These are phyloP conservation scores for Haplosporangium sp. DNA, from an alignment of 371 early-diverging fungal species.

Conservation along the genomic window DNA sequence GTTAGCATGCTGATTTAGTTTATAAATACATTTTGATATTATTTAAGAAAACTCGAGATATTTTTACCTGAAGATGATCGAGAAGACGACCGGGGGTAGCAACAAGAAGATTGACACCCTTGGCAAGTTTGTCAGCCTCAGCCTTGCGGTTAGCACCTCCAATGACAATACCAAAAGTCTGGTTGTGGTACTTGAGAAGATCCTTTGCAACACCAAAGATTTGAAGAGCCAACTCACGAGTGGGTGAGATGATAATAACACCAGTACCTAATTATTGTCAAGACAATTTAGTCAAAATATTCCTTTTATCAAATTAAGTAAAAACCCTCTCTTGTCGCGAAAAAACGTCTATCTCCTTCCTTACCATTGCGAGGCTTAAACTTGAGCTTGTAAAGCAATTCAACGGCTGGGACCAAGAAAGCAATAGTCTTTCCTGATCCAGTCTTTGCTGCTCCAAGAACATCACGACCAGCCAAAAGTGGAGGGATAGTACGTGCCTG, in stretches of 20 bases:
- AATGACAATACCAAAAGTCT: slow-evolving; percentile 98
- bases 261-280: slow-evolving; percentile 77
- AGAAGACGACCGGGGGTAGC: slow-evolving; percentile 99
- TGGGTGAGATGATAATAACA: slow-evolving; percentile 97
- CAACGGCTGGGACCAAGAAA: slow-evolving; percentile 97
- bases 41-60: too few relatives aligned
- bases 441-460: slow-evolving; percentile 99
- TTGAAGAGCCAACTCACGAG: slow-evolving; percentile 99
- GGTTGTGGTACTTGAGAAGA: slow-evolving; percentile 89
- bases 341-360: slow-evolving; percentile 5
- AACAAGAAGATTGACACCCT: slow-evolving; percentile 95
- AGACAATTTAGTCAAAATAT: not conserved
- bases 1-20: not conserved
- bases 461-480: slow-evolving; percentile 95
- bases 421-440: slow-evolving; percentile 99
- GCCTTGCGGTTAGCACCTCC: slow-evolving; percentile 97
- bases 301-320: not conserved
- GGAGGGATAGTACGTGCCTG: slow-evolving; percentile 97
- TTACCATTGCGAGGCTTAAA: slow-evolving; percentile 95
- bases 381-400: slow-evolving; percentile 81
- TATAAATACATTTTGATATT: not conserved
- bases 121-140: slow-evolving; percentile 92
- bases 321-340: not conserved
- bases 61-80: slow-evolving; percentile 87
- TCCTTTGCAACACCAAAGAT: slow-evolving; percentile 98